phyloP scores from a whole-genome alignment of 768 basidiomycete species.

The Panellus pusillus region DNA sequence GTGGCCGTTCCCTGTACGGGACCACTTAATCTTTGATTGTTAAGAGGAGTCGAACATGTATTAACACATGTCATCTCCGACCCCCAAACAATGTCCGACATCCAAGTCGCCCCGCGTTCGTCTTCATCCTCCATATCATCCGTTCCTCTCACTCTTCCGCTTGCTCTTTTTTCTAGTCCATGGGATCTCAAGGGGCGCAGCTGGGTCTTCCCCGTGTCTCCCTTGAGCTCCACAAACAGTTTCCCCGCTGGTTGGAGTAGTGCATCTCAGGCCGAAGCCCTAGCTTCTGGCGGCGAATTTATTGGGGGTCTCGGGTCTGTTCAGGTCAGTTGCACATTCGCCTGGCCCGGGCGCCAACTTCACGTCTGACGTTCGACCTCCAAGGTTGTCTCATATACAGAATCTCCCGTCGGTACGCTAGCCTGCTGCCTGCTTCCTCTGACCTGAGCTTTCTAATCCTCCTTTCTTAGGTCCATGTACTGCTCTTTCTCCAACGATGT shows the following conservation, averaged over 20 bases:
- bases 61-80: too few species aligned
- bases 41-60: too few species aligned
- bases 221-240: constrained; percentile 20
- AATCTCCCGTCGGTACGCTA: constrained; percentile 33
- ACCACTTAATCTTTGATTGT: too few species aligned
- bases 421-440: not conserved
- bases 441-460: not conserved
- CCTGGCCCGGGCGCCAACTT: not conserved
- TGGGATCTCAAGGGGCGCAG: constrained; percentile 31
- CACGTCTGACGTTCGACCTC: not conserved
- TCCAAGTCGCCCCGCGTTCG: constrained; percentile 14
- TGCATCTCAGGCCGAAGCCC: constrained; percentile 26
- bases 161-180: constrained; percentile 23
- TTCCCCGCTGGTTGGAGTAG: constrained; percentile 33
- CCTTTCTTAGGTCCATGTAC: constrained; percentile 28
- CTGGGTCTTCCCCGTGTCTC: constrained; percentile 29
- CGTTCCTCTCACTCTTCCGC: not conserved
- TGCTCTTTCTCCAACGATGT: not conserved
- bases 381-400: constrained; percentile 32
- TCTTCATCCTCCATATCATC: not conserved
- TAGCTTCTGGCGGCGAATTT: constrained; percentile 30
- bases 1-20: too few species aligned
- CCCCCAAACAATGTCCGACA: not conserved
- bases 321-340: constrained; percentile 20
- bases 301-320: constrained; percentile 29